Percentiles rank a stretch among this genome's conserved stretches.
phyloP scores from a whole-genome alignment of 306 rosid species.

The Potentilla sterilis region DNA sequence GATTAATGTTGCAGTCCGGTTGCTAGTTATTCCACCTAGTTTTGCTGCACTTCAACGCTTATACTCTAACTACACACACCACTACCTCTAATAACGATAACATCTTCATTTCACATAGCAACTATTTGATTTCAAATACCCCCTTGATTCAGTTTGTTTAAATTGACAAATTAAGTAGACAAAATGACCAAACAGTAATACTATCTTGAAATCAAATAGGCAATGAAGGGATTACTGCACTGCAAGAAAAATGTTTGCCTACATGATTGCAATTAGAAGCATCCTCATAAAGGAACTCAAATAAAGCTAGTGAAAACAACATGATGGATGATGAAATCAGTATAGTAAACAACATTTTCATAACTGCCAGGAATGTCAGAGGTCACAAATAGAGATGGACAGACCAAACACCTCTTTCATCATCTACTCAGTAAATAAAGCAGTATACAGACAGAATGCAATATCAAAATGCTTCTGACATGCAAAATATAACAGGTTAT shows the following conservation, averaged over 20 bases:
- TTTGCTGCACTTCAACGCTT: too few relatives aligned
- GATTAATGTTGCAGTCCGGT: too few relatives aligned
- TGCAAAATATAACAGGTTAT: background rate
- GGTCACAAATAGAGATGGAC: background rate
- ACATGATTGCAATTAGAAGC: constrained; percentile 31
- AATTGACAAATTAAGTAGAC: too few relatives aligned
- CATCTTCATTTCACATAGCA: too few relatives aligned
- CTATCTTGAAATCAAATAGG: constrained; percentile 27
- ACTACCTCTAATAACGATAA: too few relatives aligned
- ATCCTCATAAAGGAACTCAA: constrained; percentile 44
- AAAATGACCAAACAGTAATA: too few relatives aligned
- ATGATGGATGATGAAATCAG: background rate
- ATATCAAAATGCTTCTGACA: background rate
- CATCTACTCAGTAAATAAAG: background rate
- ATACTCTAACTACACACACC: too few relatives aligned
- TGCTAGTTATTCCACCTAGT: too few relatives aligned
- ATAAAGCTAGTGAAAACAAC: background rate
- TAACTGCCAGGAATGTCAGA: constrained; percentile 3
- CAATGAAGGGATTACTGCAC: constrained; percentile 73
- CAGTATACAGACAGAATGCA: background rate
- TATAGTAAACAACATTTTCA: background rate
- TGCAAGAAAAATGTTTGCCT: constrained; percentile 29
- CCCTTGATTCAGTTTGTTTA: too few relatives aligned
- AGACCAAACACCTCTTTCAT: background rate
- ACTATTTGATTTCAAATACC: too few relatives aligned